Evolutionary conservation across 148 eudicot genomes (phyloP), one percentile per base, ranked within the genome.

Genomic region (Vaccinium macrocarpon): DNA sequence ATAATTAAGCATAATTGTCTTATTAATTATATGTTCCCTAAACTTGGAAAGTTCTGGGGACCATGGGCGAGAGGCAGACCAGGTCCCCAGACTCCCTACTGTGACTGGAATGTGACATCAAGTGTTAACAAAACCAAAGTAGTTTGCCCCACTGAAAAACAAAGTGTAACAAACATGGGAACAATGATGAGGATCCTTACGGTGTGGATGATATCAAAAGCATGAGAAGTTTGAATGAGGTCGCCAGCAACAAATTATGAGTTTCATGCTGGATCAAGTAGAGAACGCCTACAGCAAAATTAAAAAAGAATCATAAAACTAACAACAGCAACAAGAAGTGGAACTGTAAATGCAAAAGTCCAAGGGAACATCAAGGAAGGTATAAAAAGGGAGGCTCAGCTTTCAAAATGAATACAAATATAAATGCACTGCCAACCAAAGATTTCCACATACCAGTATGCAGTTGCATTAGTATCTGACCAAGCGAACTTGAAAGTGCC

Each of bases 401-500:
- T 70, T 82, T 46, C 49, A 70, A 53, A 27, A 82, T 23, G 10
- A 19, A 59, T 29, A 29, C 27, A 35, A 35, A 42, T 42, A 42
- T 0, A 61, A 23, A 62, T 27, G 23, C 76, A 81, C 14, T 25
- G 75, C 21, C 11, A 75, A 18, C 9, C 16, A 5, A 85, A 48
- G 46, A 25, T 51, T 25, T 25, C 70, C 66, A 61, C 18, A 61
- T 90, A 95, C 99, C 99, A 46, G 93, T 86, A 88, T 97, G 99
- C 70, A 97, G 94, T 86, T 97, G 97, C 98, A 95, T 89, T 82
- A 97, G 93, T 79, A 97, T 97, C 87, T 97, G 98, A 86, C 99
- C 99, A 87, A 97, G 94, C 82, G 93, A 92, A 85, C 96, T 95
- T 70, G 99, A 97, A 86, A 97, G 96, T 64, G 99, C 86, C 78